Percentiles rank a stretch among this genome's conserved stretches.
phyloP scores from a whole-genome alignment of 2,329 filamentous ascomycete genomes.

The Colletotrichum orchidophilum region DNA sequence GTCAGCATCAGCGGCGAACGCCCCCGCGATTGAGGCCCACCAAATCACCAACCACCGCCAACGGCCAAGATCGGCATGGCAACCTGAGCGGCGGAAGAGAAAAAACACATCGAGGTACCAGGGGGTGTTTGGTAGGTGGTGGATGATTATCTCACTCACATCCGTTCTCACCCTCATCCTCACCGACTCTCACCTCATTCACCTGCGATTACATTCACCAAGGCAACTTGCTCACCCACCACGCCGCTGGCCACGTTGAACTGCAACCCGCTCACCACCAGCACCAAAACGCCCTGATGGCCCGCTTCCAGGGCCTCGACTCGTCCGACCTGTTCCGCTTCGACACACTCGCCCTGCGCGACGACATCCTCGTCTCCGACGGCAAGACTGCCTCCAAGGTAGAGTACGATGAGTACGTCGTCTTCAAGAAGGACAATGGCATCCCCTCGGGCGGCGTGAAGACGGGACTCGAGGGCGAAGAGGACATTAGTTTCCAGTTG shows the following conservation, averaged over 20 bases:
- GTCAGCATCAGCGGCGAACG: neutral
- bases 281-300: slow-evolving; percentile 24
- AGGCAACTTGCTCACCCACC: neutral
- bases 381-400: slow-evolving; percentile 43
- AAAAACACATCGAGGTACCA: neutral
- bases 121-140: neutral
- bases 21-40: slow-evolving; percentile 15
- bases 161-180: neutral
- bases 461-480: slow-evolving; percentile 21
- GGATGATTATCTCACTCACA: neutral
- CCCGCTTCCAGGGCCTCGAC: slow-evolving; percentile 29
- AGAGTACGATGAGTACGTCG: slow-evolving; percentile 50
- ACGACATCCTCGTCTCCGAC: slow-evolving; percentile 45
- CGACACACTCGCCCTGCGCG: slow-evolving; percentile 44
- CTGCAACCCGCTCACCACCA: slow-evolving; percentile 7
- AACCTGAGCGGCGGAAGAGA: neutral
- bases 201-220: neutral
- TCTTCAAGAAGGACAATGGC: slow-evolving; percentile 41
- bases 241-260: slow-evolving; percentile 22
- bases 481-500: slow-evolving; percentile 42
- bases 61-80: slow-evolving; percentile 21
- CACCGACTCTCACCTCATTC: neutral
- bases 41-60: slow-evolving; percentile 26
- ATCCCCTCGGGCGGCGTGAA: slow-evolving; percentile 2
- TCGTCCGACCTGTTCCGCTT: slow-evolving; percentile 48